These are phyloP conservation scores for Tolypocladium cylindrosporum DNA, from an alignment of 2,329 filamentous ascomycete genomes.

Conservation along the genomic window DNA sequence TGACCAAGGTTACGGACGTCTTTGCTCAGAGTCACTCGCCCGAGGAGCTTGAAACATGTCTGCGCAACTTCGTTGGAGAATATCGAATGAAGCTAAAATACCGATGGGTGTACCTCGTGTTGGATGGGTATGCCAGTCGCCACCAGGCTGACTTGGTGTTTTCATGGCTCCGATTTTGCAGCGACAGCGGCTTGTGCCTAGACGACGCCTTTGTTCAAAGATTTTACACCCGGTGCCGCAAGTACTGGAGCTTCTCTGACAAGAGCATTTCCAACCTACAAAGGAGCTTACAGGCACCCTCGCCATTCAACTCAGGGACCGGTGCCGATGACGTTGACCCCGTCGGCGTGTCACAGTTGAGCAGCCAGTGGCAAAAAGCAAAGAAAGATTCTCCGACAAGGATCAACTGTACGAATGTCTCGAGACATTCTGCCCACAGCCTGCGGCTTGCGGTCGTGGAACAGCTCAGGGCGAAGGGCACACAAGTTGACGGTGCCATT, in stretches of 20 bases:
- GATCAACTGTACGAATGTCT: neutral
- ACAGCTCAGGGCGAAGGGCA: conserved; percentile 21
- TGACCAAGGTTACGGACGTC: conserved; percentile 23
- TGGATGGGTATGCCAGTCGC: conserved; percentile 19
- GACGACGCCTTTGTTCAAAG: conserved; percentile 18
- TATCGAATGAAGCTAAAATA: conserved; percentile 16
- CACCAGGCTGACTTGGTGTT: conserved; percentile 16
- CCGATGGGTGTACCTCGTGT: conserved; percentile 17
- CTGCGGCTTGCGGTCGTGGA: conserved; percentile 38
- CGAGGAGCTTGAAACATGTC: conserved; percentile 16
- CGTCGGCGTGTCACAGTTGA: neutral
- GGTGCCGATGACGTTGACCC: neutral
- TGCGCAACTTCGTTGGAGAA: conserved; percentile 14
- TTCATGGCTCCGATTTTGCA: conserved; percentile 22
- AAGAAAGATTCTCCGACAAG: neutral
- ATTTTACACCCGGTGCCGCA: conserved; percentile 18
- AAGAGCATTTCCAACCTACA: conserved; percentile 11
- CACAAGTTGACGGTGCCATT: conserved; percentile 21
- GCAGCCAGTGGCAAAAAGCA: neutral
- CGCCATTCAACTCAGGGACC: too few species aligned
- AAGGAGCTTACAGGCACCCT: neutral
- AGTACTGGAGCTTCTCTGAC: conserved; percentile 22
- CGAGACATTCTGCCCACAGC: conserved; percentile 5
- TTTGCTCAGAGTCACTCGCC: conserved; percentile 15
- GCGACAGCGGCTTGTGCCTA: conserved; percentile 15